Evolutionary conservation across 2,329 filamentous ascomycete genomes (phyloP), one percentile per base, ranked within the genome.

Genomic region (Phaeophleospora eucalypticola): DNA sequence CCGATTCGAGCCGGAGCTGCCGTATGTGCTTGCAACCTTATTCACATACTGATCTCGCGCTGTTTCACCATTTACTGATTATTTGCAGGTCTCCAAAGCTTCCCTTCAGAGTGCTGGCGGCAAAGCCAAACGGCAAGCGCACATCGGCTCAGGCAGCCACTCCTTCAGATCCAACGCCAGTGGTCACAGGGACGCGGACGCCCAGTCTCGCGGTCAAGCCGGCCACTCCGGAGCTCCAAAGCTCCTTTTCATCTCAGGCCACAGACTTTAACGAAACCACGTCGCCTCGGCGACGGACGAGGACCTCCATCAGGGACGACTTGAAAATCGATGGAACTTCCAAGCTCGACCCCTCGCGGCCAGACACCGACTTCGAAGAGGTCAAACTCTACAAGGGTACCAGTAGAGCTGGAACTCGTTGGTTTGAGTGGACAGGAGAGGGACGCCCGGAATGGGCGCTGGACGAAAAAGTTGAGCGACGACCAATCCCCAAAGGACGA

Each of bases 371-470:
- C n/a, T 43, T 41, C 16, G 40, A 36, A 38, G 16, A 43, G 14
- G 44, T 54, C 20, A 50, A 38, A 21, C 43, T 49, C 36, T 45
- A 41, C 42, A 45, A 48, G 34, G 39, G 34, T 38, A 48, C 40
- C 6, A 7, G 7, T 29, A 48, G 46, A 21, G 51, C 46, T 9
- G 41, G 45, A 18, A 49, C 47, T 14, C 49, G 45, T 35, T 56
- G 53, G 53, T 56, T 52, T 17, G 51, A 54, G 21, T 29, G 48
- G 27, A 45, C 41, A 3, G 48, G 46, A 8, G 33, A 21, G 9
- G 53, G 43, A 3, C 21, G 45, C 8, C 53, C 53, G 9, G 18
- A 33, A 4, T 56, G 53, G 53, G 53, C 53, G 4, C 48, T 49
- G 6, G 53, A 52, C 4, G 53, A 54, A 44, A 51, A 43, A 32